Evolutionary conservation across 2,329 filamentous ascomycete species (phyloP).

Genomic region (Microascus cirrosus): DNA sequence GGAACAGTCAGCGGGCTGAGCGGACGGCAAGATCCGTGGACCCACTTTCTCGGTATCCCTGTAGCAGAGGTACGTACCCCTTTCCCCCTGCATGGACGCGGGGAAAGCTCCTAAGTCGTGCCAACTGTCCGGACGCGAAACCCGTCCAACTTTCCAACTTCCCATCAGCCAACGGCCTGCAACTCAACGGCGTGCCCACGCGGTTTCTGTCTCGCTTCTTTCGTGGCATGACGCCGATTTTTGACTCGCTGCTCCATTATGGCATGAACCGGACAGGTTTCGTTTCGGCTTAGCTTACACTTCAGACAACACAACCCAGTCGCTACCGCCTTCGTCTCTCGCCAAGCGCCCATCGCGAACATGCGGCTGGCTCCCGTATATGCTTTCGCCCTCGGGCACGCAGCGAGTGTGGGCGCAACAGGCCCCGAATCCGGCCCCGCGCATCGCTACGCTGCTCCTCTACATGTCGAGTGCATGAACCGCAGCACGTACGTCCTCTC

Average conservation of each 20-base stretch:
- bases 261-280: too few species aligned
- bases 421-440: conserved; percentile 22
- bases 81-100: too few species aligned
- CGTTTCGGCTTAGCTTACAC: too few species aligned
- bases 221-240: too few species aligned
- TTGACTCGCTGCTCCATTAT: too few species aligned
- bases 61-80: too few species aligned
- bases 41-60: too few species aligned
- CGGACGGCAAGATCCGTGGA: too few species aligned
- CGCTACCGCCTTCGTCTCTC: not conserved
- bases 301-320: too few species aligned
- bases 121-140: not conserved
- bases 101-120: not conserved
- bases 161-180: not conserved
- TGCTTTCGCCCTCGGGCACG: not conserved
- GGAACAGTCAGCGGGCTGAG: too few species aligned
- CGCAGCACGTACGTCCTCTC: conserved; percentile 51
- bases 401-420: not conserved
- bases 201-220: not conserved
- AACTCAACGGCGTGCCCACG: not conserved
- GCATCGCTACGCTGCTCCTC: conserved; percentile 55
- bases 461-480: conserved; percentile 64
- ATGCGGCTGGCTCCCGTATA: not conserved
- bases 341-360: not conserved
- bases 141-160: not conserved